Base-by-base conservation (phyloP, 179 eudicot species). In the Silene noctiflora region DNA sequence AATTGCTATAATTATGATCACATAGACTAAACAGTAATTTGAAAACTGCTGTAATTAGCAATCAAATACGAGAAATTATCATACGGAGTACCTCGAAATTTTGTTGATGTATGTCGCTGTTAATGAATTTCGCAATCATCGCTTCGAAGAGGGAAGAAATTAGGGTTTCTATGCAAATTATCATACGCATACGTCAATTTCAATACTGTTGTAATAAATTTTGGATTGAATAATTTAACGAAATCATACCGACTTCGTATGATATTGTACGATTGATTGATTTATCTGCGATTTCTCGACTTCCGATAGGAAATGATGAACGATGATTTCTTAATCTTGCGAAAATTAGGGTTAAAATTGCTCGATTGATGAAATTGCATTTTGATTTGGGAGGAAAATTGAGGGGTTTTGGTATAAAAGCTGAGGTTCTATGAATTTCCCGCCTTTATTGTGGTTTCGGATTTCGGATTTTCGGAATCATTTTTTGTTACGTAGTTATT, bases 81-180 rank as follows among this genome's bases (percentile, higher is more conserved):
- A 39, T 7, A 35, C 17, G 21, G 8, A 20, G 2, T 46, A 70
- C 73, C 60, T 70, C 42, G 27, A 70, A 71, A 24, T 22, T 1
- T 71, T 17, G 74, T 24, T 12, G 59, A 3, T 44, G 24, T 21
- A 44, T 10, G 58, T 44, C 72, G 4, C 33, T 20, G 17, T 44
- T 44, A 7, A 71, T 25, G 25, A 27, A 71, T 51, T 71, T 71
- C 74, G 22, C 62, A 25, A 29, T 51, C 74, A 53, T 25, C 61
- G 13, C 73, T 20, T 69, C 73, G 51, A 44, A 69, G 59, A 46
- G 59, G 74, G 74, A 27, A 71, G 61, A 71, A 71, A 71, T 71
- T 51, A 71, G 74, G 74, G 74, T 71, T 71, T 25, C 62, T 48
- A 16, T 60, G 4, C 39, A 71, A 71, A 71, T 71, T 71, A 25